These are phyloP conservation scores for Cladophialophora immunda DNA, from an alignment of 2,329 filamentous ascomycete species.

Conservation along the genomic window DNA sequence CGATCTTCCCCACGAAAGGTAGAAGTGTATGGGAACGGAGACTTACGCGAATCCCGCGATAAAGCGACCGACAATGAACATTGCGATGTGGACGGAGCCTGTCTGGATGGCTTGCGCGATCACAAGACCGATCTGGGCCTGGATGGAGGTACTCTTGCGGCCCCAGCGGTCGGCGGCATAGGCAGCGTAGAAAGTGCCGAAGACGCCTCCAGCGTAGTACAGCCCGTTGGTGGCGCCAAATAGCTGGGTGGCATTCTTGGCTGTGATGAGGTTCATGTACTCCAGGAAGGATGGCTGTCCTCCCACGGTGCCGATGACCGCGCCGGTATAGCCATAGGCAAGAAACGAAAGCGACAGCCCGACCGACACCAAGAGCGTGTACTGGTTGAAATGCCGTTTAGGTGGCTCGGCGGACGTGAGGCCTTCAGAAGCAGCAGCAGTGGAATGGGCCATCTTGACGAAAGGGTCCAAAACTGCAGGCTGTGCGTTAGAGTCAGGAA, in stretches of 20 bases:
- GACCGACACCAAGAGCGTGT: no score
- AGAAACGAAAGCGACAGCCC: no score
- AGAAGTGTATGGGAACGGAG: no score
- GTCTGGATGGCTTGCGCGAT: conserved; percentile 47
- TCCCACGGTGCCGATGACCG: conserved; percentile 20
- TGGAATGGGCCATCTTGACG: no score
- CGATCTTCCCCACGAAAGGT: no score
- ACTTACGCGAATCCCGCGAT: conserved; percentile 46
- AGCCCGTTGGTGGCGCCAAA: conserved; percentile 91
- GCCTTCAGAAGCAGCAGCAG: no score
- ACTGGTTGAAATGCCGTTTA: no score
- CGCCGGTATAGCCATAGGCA: no score
- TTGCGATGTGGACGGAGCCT: conserved; percentile 34
- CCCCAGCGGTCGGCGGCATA: conserved; percentile 44
- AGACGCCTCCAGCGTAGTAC: conserved; percentile 59
- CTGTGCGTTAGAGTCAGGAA: no score
- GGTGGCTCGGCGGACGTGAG: no score
- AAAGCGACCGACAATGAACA: conserved; percentile 47
- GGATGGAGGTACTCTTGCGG: conserved; percentile 46
- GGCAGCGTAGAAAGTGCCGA: conserved; percentile 3
- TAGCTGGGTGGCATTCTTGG: background rate
- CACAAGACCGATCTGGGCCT: conserved; percentile 48
- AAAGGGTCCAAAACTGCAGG: no score
- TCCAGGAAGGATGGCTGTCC: conserved; percentile 55
- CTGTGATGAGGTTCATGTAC: conserved; percentile 26